Conservation (phyloP, 345 rosid species). For the Camelina hispida region DNA sequence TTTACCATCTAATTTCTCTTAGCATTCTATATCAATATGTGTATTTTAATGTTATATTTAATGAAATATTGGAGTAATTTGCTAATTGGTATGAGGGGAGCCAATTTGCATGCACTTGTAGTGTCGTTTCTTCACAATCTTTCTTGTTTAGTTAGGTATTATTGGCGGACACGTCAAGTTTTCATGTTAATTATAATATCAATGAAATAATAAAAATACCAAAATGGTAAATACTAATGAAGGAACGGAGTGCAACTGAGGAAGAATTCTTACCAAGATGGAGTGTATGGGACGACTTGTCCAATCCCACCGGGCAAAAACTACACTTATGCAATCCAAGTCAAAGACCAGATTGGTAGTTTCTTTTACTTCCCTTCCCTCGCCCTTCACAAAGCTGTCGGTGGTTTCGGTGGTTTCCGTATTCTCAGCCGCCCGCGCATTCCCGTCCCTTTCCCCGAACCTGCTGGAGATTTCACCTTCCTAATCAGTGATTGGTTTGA, state of each 20-base stretch:
- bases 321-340: slow-evolving; percentile 81
- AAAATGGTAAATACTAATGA: slow-evolving; percentile 9
- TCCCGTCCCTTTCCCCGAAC: slow-evolving; percentile 88
- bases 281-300: slow-evolving; percentile 93
- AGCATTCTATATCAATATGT: too few relatives aligned
- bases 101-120: slow-evolving; percentile 26
- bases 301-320: slow-evolving; percentile 95
- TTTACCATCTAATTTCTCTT: background rate
- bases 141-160: slow-evolving; percentile 1
- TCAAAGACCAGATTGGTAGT: slow-evolving; percentile 92
- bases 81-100: background rate
- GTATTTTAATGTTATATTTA: too few relatives aligned
- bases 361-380: slow-evolving; percentile 94
- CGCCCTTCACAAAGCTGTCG: slow-evolving; percentile 92
- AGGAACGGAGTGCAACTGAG: slow-evolving; percentile 96
- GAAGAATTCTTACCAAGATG: slow-evolving; percentile 85
- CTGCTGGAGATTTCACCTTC: slow-evolving; percentile 76
- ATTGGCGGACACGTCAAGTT: slow-evolving; percentile 33
- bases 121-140: slow-evolving; percentile 31
- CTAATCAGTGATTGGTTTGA: slow-evolving; percentile 88
- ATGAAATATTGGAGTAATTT: too few relatives aligned
- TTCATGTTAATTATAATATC: slow-evolving; percentile 9
- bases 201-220: slow-evolving; percentile 1
- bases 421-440: slow-evolving; percentile 79
- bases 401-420: slow-evolving; percentile 81